Percentiles rank a stretch among this genome's conserved stretches.
Conservation (phyloP, 1,284 basidiomycete genomes). For the Leccinum pachyderme region DNA sequence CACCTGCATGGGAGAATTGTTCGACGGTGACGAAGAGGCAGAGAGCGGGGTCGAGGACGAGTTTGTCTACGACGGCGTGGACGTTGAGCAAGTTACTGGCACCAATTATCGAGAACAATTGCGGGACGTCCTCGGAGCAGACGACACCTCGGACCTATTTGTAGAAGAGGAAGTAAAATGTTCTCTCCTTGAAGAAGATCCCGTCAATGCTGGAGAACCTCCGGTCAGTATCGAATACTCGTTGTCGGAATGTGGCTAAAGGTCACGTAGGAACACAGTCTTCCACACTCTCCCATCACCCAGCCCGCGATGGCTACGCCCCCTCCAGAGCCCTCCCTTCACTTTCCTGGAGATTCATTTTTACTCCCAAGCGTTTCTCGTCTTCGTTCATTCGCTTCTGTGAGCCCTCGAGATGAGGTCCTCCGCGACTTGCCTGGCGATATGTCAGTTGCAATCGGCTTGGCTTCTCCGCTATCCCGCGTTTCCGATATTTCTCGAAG, state of each 20-base stretch:
- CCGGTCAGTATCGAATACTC: constrained; percentile 39
- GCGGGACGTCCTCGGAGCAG: constrained; percentile 68
- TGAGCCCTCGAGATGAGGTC: constrained; percentile 51
- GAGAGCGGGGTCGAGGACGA: constrained; percentile 50
- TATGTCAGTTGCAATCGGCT: constrained; percentile 41
- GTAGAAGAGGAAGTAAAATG: constrained; percentile 48
- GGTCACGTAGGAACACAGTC: constrained; percentile 35
- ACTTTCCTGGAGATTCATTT: constrained; percentile 43
- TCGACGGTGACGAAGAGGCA: constrained; percentile 49
- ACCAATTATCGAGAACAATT: constrained; percentile 63
- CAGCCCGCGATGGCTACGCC: constrained; percentile 33
- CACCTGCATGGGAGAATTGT: constrained; percentile 69
- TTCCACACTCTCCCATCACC: constrained; percentile 43
- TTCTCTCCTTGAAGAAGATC: constrained; percentile 41
- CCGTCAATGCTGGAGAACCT: constrained; percentile 34
- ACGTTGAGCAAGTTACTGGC: constrained; percentile 46
- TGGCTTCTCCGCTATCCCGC: constrained; percentile 60
- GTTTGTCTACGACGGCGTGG: constrained; percentile 72
- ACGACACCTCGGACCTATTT: constrained; percentile 53
- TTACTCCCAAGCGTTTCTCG: constrained; percentile 81
- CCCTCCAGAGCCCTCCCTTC: constrained; percentile 34
- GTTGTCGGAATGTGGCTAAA: constrained; percentile 18
- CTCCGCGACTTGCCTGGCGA: constrained; percentile 43
- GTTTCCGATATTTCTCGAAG: constrained; percentile 69
- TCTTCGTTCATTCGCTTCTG: constrained; percentile 68